A percentile compares a stretch with the other conserved stretches of the same genome.
Conservation (phyloP, 352 stramenopile genomes). For the Globisporangium carolinianum region DNA sequence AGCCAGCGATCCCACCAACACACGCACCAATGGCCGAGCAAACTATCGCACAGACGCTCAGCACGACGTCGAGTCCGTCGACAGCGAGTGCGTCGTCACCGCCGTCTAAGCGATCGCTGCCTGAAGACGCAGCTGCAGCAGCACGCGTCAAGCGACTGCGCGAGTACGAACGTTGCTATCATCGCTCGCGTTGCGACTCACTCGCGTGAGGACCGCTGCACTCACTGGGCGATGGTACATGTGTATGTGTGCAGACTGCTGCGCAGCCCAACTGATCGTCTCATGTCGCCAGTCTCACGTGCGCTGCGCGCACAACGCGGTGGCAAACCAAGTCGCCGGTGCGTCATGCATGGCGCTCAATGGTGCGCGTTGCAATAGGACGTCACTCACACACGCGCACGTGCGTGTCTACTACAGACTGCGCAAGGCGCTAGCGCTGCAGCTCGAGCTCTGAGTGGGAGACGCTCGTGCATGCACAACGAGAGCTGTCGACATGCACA, state of each 20-base stretch:
- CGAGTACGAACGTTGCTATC: conserved; percentile 3
- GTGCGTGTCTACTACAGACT: neutral
- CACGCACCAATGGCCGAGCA: no score
- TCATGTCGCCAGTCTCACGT: conserved; percentile 54
- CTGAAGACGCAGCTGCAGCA: neutral
- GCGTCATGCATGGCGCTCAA: neutral
- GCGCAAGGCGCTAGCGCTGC: conserved; percentile 4
- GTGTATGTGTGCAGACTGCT: conserved; percentile 28
- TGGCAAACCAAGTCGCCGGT: conserved; percentile 10
- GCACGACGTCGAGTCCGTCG: neutral
- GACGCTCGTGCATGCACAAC: neutral
- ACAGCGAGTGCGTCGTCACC: neutral
- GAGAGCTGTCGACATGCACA: no score
- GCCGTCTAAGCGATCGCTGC: no score
- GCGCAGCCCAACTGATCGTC: conserved; percentile 54
- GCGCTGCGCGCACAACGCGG: conserved; percentile 29
- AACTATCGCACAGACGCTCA: neutral
- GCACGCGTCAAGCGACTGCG: conserved; percentile 12
- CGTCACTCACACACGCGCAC: neutral
- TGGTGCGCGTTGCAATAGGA: neutral
- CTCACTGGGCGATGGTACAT: neutral
- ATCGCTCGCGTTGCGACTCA: neutral
- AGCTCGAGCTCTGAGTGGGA: conserved; percentile 22
- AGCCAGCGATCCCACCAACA: no score
- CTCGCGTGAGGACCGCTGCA: no score